A percentile compares a stretch with the other conserved stretches of the same genome.
These are phyloP conservation scores for Cucumis cinereus DNA, from an alignment of 306 rosid genomes.

Conservation along the genomic window DNA sequence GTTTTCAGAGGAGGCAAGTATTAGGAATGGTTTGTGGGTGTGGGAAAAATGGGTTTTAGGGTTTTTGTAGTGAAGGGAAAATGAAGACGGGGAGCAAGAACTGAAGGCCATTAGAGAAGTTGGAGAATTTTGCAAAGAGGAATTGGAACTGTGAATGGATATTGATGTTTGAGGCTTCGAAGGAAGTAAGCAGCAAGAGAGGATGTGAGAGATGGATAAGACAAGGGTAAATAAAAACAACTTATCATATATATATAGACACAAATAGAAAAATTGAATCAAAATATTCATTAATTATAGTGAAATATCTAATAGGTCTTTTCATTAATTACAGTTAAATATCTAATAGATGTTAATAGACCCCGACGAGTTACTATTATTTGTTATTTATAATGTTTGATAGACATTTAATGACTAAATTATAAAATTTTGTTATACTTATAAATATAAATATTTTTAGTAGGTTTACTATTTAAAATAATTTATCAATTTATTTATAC, in stretches of 20 bases:
- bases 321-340: no score
- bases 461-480: no score
- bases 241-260: background rate
- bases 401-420: no score
- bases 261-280: no score
- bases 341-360: no score
- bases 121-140: background rate
- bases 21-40: background rate
- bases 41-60: slow-evolving; percentile 2
- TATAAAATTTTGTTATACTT: no score
- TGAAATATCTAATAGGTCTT: no score
- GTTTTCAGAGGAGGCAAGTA: background rate
- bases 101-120: slow-evolving; percentile 36
- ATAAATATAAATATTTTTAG: no score
- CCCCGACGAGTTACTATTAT: no score
- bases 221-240: background rate
- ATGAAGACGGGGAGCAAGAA: slow-evolving; percentile 21
- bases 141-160: background rate
- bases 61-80: slow-evolving; percentile 12
- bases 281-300: no score
- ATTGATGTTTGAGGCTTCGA: background rate
- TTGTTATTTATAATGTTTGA: no score
- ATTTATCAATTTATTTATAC: no score
- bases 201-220: background rate
- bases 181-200: background rate